Evolutionary conservation across 2,329 filamentous ascomycete species (phyloP), one percentile per base, ranked within the genome.

Genomic region (Dryadomyces quercus-mongolicae): DNA sequence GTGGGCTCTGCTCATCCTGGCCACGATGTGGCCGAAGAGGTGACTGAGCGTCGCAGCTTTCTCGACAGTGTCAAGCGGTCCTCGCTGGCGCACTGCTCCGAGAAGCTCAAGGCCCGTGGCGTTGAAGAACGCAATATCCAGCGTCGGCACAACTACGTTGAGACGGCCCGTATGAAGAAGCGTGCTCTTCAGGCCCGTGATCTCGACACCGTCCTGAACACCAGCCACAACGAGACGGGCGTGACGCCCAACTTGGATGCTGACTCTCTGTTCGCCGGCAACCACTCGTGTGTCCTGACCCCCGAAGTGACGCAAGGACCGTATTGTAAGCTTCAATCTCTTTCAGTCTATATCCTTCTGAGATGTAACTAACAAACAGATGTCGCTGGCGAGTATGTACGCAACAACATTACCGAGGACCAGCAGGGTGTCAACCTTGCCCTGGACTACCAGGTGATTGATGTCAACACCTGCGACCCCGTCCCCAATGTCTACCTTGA

Each of bases 241-340:
- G 72, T 69, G 58, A 66, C 63, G 21, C 45, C 58, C 5, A 57
- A 62, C 53, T 71, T 70, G 15, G 61, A 66, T 18, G 60, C 64
- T 10, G 57, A 61, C 45, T 67, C 58, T 56, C 63, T 76, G 31
- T 75, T 75, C 55, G 63, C 67, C 1, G 66, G 65, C 54, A 70
- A 72, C 61, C 67, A 64, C 46, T 71, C 71, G 18, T 79, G 76
- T 57, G 65, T 77, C 25, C 66, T 80, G 31, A 73, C 68, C n/a
- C 74, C 75, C 0, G 76, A 79, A 61, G 71, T 73, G 20, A 78
- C 71, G 3, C 68, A 77, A 61, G 76, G 76, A 0, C 77, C 77
- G 20, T 80, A 78, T 66, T n/a, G n/a, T n/a, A n/a, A n/a, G n/a
- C n/a, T n/a, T n/a, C n/a, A n/a, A n/a, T n/a, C n/a, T n/a, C n/a